phyloP scores from a whole-genome alignment of 192 early-diverging fungal genomes.

The Gamsiella multidivaricata region DNA sequence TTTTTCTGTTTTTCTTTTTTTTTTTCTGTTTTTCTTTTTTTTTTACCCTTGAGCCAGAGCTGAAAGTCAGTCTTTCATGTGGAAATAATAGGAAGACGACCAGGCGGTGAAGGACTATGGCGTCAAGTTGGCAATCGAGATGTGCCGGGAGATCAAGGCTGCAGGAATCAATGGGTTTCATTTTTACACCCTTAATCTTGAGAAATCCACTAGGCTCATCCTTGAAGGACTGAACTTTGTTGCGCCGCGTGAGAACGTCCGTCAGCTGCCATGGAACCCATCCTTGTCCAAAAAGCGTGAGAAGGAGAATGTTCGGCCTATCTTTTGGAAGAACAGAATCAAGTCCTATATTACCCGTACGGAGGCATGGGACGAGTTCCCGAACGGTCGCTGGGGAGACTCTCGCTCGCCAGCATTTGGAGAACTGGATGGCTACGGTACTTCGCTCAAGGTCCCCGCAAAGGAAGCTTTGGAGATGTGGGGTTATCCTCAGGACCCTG shows the following conservation, averaged over 20 bases:
- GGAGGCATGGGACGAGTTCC: slow-evolving; percentile 95
- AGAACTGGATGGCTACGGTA: slow-evolving; percentile 78
- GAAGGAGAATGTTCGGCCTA: slow-evolving; percentile 96
- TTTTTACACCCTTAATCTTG: slow-evolving; percentile 95
- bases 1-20: too few relatives aligned
- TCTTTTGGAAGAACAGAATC: slow-evolving; percentile 98
- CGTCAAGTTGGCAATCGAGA: slow-evolving; percentile 80
- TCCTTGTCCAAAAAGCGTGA: slow-evolving; percentile 73
- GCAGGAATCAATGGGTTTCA: slow-evolving; percentile 81
- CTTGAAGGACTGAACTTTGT: slow-evolving; percentile 79
- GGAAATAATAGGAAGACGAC: slow-evolving; percentile 91
- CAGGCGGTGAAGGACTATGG: slow-evolving; percentile 96
- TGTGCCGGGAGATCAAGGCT: slow-evolving; percentile 71
- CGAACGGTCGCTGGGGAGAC: slow-evolving; percentile 99
- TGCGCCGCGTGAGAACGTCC: slow-evolving; percentile 70
- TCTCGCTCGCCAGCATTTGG: slow-evolving; percentile 85
- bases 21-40: too few relatives aligned
- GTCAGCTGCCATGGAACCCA: slow-evolving; percentile 85
- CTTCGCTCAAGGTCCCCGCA: slow-evolving; percentile 74
- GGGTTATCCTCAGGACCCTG: slow-evolving; percentile 73
- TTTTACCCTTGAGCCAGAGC: not conserved
- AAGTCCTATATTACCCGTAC: slow-evolving; percentile 90
- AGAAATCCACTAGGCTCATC: slow-evolving; percentile 84
- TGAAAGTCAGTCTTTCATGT: not conserved
- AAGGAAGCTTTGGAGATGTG: slow-evolving; percentile 81